A percentile compares a stretch with the other conserved stretches of the same genome.
Evolutionary conservation across 2,329 filamentous ascomycete genomes (phyloP).

Genomic region (Elsinoe batatas): DNA sequence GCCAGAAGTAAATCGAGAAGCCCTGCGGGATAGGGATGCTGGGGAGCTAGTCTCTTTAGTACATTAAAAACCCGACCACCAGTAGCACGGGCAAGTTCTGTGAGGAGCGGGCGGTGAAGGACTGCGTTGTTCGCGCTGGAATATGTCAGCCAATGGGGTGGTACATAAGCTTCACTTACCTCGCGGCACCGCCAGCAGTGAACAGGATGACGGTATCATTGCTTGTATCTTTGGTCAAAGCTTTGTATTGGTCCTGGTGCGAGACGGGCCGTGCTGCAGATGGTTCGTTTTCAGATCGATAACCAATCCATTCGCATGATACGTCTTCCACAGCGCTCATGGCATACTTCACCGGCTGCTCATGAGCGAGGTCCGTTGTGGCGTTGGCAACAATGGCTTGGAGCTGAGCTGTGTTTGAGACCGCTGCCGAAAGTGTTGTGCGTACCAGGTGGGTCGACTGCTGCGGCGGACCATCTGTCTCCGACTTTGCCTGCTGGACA

Average conservation of each 20-base stretch:
- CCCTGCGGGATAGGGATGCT: conserved; percentile 38
- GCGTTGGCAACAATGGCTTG: not conserved
- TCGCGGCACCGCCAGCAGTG: not conserved
- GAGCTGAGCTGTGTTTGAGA: not conserved
- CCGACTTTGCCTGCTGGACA: not conserved
- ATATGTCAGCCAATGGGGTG: not conserved
- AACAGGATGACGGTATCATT: not conserved
- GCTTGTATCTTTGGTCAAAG: not conserved
- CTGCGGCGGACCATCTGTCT: not conserved
- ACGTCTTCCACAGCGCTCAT: not conserved
- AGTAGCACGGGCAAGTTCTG: conserved; percentile 29
- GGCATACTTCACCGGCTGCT: not conserved
- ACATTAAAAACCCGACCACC: conserved; percentile 35
- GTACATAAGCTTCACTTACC: not conserved
- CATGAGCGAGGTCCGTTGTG: not conserved
- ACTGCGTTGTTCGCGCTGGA: conserved; percentile 5
- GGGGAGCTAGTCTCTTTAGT: conserved; percentile 38
- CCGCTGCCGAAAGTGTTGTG: not conserved
- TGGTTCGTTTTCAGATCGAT: not conserved
- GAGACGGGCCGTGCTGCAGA: not conserved
- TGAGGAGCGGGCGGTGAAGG: not conserved
- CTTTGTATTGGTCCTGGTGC: not conserved
- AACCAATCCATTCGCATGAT: not conserved
- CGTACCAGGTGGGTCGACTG: not conserved
- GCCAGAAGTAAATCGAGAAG: conserved; percentile 38